Percentiles rank a stretch among this genome's conserved stretches.
These are phyloP conservation scores for Chlamydomonas applanata DNA, from an alignment of 139 green algal genomes.

Conservation along the genomic window DNA sequence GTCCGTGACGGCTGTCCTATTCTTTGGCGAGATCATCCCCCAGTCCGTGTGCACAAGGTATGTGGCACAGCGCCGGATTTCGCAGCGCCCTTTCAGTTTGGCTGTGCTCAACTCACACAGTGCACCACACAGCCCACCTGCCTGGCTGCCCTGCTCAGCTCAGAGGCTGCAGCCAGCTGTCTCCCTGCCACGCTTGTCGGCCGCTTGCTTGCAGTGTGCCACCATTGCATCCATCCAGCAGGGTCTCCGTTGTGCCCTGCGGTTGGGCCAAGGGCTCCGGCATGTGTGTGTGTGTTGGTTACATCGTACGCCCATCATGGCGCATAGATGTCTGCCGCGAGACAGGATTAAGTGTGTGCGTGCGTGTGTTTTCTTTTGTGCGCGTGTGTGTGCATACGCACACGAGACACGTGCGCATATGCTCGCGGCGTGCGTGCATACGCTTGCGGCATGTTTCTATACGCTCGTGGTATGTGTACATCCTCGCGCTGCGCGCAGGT, in stretches of 20 bases:
- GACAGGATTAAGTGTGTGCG: neutral
- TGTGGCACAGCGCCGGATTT: conserved; percentile 25
- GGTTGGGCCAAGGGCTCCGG: too few species aligned
- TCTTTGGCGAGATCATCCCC: conserved; percentile 89
- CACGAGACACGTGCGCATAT: too few species aligned
- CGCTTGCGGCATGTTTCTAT: neutral
- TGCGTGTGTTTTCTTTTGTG: neutral
- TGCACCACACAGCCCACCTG: neutral
- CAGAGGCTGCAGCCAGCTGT: too few species aligned
- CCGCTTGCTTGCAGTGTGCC: too few species aligned
- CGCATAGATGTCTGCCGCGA: too few species aligned
- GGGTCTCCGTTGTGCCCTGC: too few species aligned
- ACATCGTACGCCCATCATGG: too few species aligned
- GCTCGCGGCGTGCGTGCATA: neutral
- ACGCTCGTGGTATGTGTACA: neutral
- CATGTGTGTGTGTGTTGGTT: too few species aligned
- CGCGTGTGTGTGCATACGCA: neutral
- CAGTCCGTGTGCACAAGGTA: conserved; percentile 81
- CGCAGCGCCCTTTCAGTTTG: neutral
- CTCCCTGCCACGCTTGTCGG: too few species aligned
- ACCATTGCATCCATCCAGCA: too few species aligned
- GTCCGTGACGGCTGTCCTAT: conserved; percentile 51
- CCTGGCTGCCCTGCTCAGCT: too few species aligned
- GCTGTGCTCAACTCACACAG: too few species aligned
- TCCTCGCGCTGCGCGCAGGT: neutral